Base-by-base conservation (phyloP, 1,284 basidiomycete genomes). In the Malassezia caprae region DNA sequence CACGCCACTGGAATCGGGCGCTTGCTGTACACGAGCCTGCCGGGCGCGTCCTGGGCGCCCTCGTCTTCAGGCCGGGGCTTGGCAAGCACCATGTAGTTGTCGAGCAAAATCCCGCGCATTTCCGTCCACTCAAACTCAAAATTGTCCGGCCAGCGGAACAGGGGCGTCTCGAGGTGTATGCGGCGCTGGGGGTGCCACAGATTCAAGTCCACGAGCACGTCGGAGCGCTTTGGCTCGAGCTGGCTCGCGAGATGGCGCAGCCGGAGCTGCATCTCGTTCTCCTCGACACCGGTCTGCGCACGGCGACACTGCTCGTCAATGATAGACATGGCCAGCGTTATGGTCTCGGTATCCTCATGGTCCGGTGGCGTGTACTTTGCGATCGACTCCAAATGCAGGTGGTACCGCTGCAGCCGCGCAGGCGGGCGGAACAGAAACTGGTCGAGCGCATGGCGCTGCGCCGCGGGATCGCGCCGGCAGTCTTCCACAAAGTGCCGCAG, bases 391-490 rank as follows among this genome's bases (percentile, higher is more conserved):
- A 96, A 79, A 10, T 90, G 79, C 1, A 88, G 82, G 8, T 88
- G 87, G 70, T 96, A 96, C 60, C 88, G 86, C 72, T 90, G 87
- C 11, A 96, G 78, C 71, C 93, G 88, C 59, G 90, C 87, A 0
- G 85, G 83, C 1, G 91, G 89, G 6, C 89, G 81, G 49, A 84
- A 86, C 60, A 96, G 79, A 72, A 90, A 88, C 64, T 88, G 84
- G 63, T 87, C 88, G 59, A 94, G 79, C 62, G 93, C 88, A 41
- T 88, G 79, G n/a, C 86, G 81, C 48, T 86, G 81, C 6, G 84
- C 80, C 45, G 86, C 85, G 19, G 83, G 82, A 58, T 82, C 79
- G 19, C 81, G 80, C 0, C 82, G 78, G 19, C 85, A 71, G 34
- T 52, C 49, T 24, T 91, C 88, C n/a, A 94, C 78, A 72, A 94